Percentiles rank a stretch among this genome's conserved stretches.
Evolutionary conservation across 306 rosid species (phyloP).

Genomic region (Erythrophleum fordii): DNA sequence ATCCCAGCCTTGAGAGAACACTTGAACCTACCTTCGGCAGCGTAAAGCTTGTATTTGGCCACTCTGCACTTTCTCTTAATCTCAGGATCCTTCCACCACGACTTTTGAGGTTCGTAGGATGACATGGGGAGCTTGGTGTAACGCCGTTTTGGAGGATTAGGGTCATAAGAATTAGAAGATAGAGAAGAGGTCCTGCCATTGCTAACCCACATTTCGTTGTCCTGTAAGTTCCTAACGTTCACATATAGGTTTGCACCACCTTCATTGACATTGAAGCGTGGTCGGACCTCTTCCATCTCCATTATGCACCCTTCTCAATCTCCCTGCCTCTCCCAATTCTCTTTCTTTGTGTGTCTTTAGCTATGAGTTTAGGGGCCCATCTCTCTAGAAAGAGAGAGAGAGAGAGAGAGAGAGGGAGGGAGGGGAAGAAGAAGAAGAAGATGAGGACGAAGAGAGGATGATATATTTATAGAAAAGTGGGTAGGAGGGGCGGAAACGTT

Average conservation of each 20-base stretch:
- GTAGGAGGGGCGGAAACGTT: not conserved
- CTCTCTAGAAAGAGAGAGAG: slow-evolving; percentile 29
- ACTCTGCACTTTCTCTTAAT: slow-evolving; percentile 55
- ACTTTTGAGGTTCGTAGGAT: not conserved
- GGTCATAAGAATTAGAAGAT: not conserved
- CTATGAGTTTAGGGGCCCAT: no score
- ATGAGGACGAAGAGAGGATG: not conserved
- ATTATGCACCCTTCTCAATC: not conserved
- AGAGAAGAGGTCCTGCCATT: not conserved
- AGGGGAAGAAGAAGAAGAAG: not conserved
- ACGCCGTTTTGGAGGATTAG: slow-evolving; percentile 12
- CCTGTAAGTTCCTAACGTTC: not conserved
- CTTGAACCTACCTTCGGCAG: slow-evolving; percentile 52
- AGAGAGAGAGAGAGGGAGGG: no score
- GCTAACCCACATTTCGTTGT: not conserved
- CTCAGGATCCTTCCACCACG: slow-evolving; percentile 57
- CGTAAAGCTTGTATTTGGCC: slow-evolving; percentile 53
- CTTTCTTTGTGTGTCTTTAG: not conserved
- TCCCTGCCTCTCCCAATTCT: not conserved
- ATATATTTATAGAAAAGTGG: not conserved
- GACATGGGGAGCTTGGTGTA: not conserved
- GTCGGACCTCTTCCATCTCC: slow-evolving; percentile 35
- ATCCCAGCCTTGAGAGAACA: slow-evolving; percentile 50
- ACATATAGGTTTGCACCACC: not conserved
- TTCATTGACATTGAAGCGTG: not conserved